Percentiles rank a stretch among this genome's conserved stretches.
Conservation (phyloP, 345 rosid species). For the Rhodamnia argentea region DNA sequence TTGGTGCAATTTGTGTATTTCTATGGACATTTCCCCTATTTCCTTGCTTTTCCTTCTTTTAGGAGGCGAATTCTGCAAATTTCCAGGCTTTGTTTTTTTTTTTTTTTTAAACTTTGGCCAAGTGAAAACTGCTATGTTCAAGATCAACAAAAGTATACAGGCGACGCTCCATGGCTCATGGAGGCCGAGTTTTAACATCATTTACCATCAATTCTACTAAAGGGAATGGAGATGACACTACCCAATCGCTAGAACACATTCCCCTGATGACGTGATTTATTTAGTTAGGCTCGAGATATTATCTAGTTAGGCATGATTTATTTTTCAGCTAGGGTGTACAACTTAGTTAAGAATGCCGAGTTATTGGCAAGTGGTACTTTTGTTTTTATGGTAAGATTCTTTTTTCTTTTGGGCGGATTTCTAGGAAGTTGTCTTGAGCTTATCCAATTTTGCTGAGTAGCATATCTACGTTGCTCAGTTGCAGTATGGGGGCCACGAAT, state of each 20-base stretch:
- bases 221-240: neutral
- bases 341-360: neutral
- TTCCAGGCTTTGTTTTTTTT: neutral
- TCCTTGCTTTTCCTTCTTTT: neutral
- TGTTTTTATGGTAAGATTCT: neutral
- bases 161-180: neutral
- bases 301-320: neutral
- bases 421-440: neutral
- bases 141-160: neutral
- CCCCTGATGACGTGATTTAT: neutral
- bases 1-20: neutral
- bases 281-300: neutral
- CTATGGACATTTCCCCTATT: neutral
- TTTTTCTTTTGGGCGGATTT: neutral
- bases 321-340: neutral
- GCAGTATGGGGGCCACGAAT: slow-evolving; percentile 60
- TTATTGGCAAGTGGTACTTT: neutral
- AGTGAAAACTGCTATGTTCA: neutral
- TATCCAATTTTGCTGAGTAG: neutral
- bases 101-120: neutral
- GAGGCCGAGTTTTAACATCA: neutral
- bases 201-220: neutral
- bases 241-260: neutral
- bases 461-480: neutral
- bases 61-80: neutral